Percentiles rank a stretch among this genome's conserved stretches.
Evolutionary conservation across 345 rosid species (phyloP).

Genomic region (Ceriops decandra): DNA sequence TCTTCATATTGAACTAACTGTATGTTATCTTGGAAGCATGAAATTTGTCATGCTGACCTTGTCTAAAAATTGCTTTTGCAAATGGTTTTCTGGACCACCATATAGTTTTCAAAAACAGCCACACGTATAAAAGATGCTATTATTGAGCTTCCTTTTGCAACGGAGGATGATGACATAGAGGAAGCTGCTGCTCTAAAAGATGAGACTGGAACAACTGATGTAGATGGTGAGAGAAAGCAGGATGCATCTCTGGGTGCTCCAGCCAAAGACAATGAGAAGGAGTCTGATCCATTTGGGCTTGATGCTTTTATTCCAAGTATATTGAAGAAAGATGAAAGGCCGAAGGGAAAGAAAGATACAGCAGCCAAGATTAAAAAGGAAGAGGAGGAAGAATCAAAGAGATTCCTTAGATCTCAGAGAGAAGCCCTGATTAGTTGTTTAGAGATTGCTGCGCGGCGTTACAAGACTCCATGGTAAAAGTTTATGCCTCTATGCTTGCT

Average conservation of each 20-base stretch:
- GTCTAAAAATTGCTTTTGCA: background rate
- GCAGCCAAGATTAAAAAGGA: constrained; percentile 38
- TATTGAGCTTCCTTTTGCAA: constrained; percentile 63
- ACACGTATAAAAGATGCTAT: constrained; percentile 58
- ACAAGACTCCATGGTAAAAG: constrained; percentile 74
- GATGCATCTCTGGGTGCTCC: constrained; percentile 26
- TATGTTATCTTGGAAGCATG: background rate
- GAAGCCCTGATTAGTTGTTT: constrained; percentile 79
- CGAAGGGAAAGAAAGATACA: constrained; percentile 53
- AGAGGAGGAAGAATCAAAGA: constrained; percentile 55
- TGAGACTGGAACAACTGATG: constrained; percentile 31
- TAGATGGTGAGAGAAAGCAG: constrained; percentile 27
- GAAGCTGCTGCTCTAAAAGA: constrained; percentile 70
- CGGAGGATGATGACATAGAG: constrained; percentile 65
- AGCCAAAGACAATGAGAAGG: constrained; percentile 38
- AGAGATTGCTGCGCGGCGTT: constrained; percentile 89
- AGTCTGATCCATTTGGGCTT: constrained; percentile 92
- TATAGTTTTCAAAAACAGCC: constrained; percentile 80
- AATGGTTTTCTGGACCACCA: background rate
- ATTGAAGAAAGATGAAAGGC: constrained; percentile 53
- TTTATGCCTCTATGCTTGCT: background rate
- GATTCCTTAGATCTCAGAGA: constrained; percentile 67
- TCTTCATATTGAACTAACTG: background rate
- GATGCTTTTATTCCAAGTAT: constrained; percentile 59
- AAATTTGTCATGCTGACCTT: background rate